Evolutionary conservation across 2,329 filamentous ascomycete genomes (phyloP), one percentile per base, ranked within the genome.

Genomic region (Penicillium decumbens): DNA sequence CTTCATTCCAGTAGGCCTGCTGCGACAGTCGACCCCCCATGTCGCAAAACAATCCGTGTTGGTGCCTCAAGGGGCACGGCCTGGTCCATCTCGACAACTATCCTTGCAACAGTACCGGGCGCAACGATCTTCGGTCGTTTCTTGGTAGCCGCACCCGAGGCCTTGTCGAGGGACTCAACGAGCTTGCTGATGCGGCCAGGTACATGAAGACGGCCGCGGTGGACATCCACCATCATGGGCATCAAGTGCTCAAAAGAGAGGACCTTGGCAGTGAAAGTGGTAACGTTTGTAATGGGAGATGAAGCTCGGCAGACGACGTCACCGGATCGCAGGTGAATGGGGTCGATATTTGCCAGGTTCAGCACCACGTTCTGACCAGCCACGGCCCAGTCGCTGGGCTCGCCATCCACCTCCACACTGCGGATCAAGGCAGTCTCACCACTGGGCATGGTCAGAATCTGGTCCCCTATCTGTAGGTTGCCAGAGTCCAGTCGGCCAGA

Each of bases 181-280:
- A 97, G 77, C 54, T 82, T 80, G 45, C 79, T 77, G 35, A 98
- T 87, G 41, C 81, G 80, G 0, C 88, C 93, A 0, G 88, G 79
- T 0, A 84, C 83, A 67, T 95, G 88, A 43, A 97, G 72, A 7
- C 90, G 80, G 0, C 93, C 93, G 18, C 89, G 78, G 67, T 96
- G 91, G 7, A 98, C 83, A 63, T 97, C 92, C 8, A 97, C 82
- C 23, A 83, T 82, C 82, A 92, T 93, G 0, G 92, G 92, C 71
- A 91, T 85, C 13, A 98, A 72, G 55, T 92, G 85, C 53, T 95
- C 89, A 62, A 97, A 95, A 0, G 91, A 89, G 48, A 96, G 79
- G 9, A 93, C 83, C 70, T 95, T 95, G 53, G 87, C 82, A 1
- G 82, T 88, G 61, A 97, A 91, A 0, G 76, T 80, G 49, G 85